These are phyloP conservation scores for Starmerella bombi DNA, from an alignment of 805 yeast species.

Conservation along the genomic window DNA sequence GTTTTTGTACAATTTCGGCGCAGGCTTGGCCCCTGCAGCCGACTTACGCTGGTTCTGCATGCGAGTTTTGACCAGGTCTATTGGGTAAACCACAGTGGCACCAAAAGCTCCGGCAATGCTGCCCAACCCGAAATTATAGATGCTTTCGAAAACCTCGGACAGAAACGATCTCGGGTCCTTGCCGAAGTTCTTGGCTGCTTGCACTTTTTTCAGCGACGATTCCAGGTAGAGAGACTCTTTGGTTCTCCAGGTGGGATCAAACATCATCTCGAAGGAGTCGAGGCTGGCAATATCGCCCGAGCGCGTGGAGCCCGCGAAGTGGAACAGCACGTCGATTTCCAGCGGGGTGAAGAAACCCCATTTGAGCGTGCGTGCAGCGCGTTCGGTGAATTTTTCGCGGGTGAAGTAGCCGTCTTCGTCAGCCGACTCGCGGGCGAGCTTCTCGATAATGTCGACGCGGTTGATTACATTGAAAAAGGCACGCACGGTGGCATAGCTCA, in stretches of 20 bases:
- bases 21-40: conserved; percentile 31
- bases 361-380: conserved; percentile 31
- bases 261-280: conserved; percentile 30
- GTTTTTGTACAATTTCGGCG: conserved; percentile 48
- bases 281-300: conserved; percentile 23
- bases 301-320: conserved; percentile 25
- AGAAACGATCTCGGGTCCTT: conserved; percentile 31
- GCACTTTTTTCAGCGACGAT: conserved; percentile 25
- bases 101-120: conserved; percentile 96
- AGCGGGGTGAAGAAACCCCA: conserved; percentile 33
- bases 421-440: conserved; percentile 26
- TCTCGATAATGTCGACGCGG: conserved; percentile 32
- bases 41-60: conserved; percentile 84
- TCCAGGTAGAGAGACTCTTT: conserved; percentile 25
- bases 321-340: conserved; percentile 34
- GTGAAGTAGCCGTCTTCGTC: conserved; percentile 29
- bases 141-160: conserved; percentile 64
- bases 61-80: conserved; percentile 88
- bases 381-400: conserved; percentile 28
- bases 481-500: conserved; percentile 33
- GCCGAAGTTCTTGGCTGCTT: conserved; percentile 32
- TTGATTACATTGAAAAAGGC: conserved; percentile 33
- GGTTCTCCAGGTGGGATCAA: conserved; percentile 35
- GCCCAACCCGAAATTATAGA: conserved; percentile 78
- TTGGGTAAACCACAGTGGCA: conserved; percentile 95